Evolutionary conservation across 345 rosid genomes (phyloP), one percentile per base, ranked within the genome.

Genomic region (Boechera divaricarpa): DNA sequence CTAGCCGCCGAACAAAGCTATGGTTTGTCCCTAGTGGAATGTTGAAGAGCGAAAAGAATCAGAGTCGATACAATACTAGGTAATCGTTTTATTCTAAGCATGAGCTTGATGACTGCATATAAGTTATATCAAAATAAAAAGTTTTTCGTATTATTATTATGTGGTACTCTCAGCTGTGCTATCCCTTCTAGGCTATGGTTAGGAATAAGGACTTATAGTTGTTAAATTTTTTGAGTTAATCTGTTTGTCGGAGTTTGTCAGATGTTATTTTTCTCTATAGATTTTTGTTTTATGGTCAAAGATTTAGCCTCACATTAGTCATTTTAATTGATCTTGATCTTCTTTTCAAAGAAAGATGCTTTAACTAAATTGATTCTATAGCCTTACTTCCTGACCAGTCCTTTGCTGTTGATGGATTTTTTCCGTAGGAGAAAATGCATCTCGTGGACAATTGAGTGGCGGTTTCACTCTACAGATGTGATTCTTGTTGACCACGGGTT

Each of bases 361-460:
- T 49, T 51, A 3, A 21, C 48, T 36, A 12, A 24, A 36, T 10
- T 41, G 64, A 29, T 56, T 56, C 32, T 39, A 16, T 70, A 29
- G 64, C 29, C 63, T 31, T 71, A 21, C 36, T 12, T 12, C 52
- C 39, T 62, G 48, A 67, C 47, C 63, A 56, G 39, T 64, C 66
- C 74, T 45, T 53, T 41, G 10, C 48, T 77, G 39, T 73, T 58
- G 67, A 26, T 70, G 18, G 71, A 2, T 29, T 77, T 75, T 82
- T 18, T 16, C 65, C 69, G 63, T 81, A 91, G 97, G 88, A 86
- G 33, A 60, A 89, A 85, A 56, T 76, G 70, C 44, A 95, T 92
- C 76, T 78, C 85, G 3, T 95, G 99, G 98, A 95, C 99, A 10
- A 81, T 94, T 45, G 97, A 89, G 77, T 94, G 98, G 99, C 87